Evolutionary conservation across 169 alveolate species (phyloP), one percentile per base, ranked within the genome.

Genomic region (Theileria sp.): DNA sequence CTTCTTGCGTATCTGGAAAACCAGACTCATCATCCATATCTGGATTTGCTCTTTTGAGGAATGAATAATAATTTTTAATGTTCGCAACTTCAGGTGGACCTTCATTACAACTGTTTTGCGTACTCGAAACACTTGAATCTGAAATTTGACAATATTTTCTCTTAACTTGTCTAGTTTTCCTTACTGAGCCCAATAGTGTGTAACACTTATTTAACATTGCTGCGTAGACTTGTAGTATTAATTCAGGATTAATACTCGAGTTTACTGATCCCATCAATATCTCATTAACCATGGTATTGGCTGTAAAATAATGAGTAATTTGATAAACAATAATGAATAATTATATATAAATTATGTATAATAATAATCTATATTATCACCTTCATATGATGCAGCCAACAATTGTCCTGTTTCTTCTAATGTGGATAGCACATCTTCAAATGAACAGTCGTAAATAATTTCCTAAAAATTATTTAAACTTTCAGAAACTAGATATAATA

Each of bases 141-240:
- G 54, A 44, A 44, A 62, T 74, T 36, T 74, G 58, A 23, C 5
- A 34, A 34, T 28, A 74, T 4, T 54, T 74, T 38, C 80, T 54
- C 71, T 74, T 74, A 8, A 74, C 1, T 17, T 5, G 56, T 21
- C 38, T 50, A 23, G 3, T 60, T 32, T 9, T 23, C 25, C 61
- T 38, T 19, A 54, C 32, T 23, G 44, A 28, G 25, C 10, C 54
- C 77, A 74, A 36, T n/a, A 62, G 36, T 23, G 78, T 23, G 32
- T 58, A 62, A 49, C 89, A 83, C 75, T 80, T 66, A 38, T 77
- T 34, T 32, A 83, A 8, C n/a, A 83, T 83, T 49, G 89, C 89
- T 17, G 70, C 58, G 38, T 83, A 83, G 26, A 83, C 36, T 12
- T 81, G 89, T 61, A 83, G 30, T 38, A 83, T 56, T 12, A 44